Evolutionary conservation across 1,284 basidiomycete genomes (phyloP).

Genomic region (Entoloma clypeatum): DNA sequence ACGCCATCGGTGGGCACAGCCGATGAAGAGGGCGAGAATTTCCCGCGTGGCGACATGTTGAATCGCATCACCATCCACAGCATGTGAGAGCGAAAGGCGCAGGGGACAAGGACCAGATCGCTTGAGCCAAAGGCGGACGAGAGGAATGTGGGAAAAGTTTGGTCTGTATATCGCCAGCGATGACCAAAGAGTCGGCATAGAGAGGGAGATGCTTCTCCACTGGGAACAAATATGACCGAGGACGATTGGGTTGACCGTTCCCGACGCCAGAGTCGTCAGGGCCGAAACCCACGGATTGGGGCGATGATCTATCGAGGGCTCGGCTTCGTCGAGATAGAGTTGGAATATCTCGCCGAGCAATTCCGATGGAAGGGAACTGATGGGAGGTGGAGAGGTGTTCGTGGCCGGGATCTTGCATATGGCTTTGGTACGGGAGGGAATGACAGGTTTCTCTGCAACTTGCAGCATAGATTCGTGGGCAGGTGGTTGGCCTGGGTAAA

Average conservation of each 20-base stretch:
- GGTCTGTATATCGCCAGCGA: conserved; percentile 15
- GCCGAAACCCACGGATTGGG: not conserved
- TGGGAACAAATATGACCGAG: conserved; percentile 14
- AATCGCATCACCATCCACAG: not conserved
- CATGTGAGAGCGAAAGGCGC: conserved; percentile 6
- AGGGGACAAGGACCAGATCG: conserved; percentile 5
- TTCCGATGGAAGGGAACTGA: conserved; percentile 7
- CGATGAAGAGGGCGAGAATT: conserved; percentile 4
- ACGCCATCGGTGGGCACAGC: conserved; percentile 1
- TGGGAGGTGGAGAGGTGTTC: too few species aligned
- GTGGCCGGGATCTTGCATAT: too few species aligned
- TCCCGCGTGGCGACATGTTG: not conserved
- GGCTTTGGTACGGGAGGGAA: too few species aligned
- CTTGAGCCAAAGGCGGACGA: conserved; percentile 15
- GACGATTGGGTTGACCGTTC: conserved; percentile 6
- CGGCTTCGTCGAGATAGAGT: conserved; percentile 2
- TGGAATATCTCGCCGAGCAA: conserved; percentile 6
- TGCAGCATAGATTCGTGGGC: too few species aligned
- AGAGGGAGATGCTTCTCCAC: conserved; percentile 9
- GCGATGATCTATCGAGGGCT: too few species aligned
- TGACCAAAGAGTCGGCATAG: conserved; percentile 13
- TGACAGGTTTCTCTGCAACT: too few species aligned
- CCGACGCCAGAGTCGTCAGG: conserved; percentile 2
- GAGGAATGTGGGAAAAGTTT: conserved; percentile 2
- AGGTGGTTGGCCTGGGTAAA: too few species aligned